Base-by-base conservation (phyloP, 176 grass and related monocot species). In the Musa schizocarpa region DNA sequence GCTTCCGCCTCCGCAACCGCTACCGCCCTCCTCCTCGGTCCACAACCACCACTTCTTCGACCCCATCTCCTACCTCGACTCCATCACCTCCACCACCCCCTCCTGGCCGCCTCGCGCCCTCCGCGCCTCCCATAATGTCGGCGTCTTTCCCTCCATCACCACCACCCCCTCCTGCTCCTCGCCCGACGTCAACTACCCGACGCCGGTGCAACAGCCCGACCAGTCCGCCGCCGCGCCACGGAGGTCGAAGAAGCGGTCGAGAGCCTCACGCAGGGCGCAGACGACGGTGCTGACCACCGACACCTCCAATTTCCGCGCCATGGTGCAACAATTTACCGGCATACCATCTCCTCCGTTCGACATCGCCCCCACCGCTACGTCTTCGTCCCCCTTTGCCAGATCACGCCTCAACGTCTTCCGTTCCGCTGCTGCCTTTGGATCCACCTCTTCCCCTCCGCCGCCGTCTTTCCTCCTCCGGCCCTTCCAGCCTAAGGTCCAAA, bases 321-420 rank as follows among this genome's bases (percentile, higher is more conserved):
- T 89, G 90, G 95, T 99, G 78, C 95, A 99, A 74, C 88, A 99
- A 81, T 84, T 99, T 86, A 99, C 95, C 25, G 90, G 95, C 65
- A 94, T 92, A 78, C 90, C 88, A 2, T 65, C 88, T 17, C 80
- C 91, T 50, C 92, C 87, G 26, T 87, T 86, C 25, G 68, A 49
- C 17, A 8, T 52, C 25, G 25, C 65, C 26, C 12, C n/a, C 17
- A 48, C 48, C 19, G 66, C 78, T 34, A 71, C 79, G 13, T 78
- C 68, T 13, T 86, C 85, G 22, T 76, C 76, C 5, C 69, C 48
- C 13, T 64, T 58, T 59, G 48, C 24, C 10, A 11, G 12, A 11
- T 27, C 62, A 20, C 80, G 4, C 63, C 70, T 11, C 82, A 79
- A 13, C 80, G 68, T 8, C 71, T 79, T 14, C 64, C 75, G 49